Base-by-base conservation (phyloP, 169 alveolate genomes). In the Cryptosporidium andersoni region DNA sequence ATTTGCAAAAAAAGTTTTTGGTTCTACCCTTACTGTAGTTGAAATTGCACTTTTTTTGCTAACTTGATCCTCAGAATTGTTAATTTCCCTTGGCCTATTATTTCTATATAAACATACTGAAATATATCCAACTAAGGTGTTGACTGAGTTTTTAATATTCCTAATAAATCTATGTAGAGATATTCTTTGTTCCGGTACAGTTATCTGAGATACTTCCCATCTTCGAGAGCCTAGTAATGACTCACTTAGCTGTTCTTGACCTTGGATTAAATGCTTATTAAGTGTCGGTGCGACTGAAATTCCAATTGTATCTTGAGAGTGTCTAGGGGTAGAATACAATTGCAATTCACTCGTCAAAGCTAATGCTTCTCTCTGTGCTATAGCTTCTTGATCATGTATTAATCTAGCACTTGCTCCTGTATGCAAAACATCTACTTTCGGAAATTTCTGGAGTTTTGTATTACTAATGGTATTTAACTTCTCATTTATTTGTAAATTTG, bases 1-100 rank as follows among this genome's bases (percentile, higher is more conserved):
- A 40, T 91, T 91, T 3, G 95, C 95, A 81, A 91, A 91, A 81
- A 91, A 91, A 3, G 95, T 91, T 88, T 91, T 91, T 12, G 95
- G 95, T 58, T 91, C 95, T 1, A 91, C 95, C 39, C 95, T 80
- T 25, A 91, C 95, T 7, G 92, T 81, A 1, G 95, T 80, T 43
- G 80, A 82, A 2, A 43, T 64, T 4, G 39, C 65, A 60, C 40
- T 1, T 48, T 51, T 36, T 62, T 51, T 64, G 51, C 62, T 25
- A 51, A 55, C 80, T 5, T 80, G n/a, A 34, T 81, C 68, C 9
- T 80, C 56, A 74, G 55, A 68, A 34, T 14, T 45, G 51, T 51
- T 81, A 39, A 60, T n/a, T 5, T 62, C 47, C 14, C 80, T 74
- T 40, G 63, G 62, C 2, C 55, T 65, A 4, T 36, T 14, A 4